phyloP scores from a whole-genome alignment of 2,329 filamentous ascomycete species.

The Neophaeococcomyces mojaviensis region DNA sequence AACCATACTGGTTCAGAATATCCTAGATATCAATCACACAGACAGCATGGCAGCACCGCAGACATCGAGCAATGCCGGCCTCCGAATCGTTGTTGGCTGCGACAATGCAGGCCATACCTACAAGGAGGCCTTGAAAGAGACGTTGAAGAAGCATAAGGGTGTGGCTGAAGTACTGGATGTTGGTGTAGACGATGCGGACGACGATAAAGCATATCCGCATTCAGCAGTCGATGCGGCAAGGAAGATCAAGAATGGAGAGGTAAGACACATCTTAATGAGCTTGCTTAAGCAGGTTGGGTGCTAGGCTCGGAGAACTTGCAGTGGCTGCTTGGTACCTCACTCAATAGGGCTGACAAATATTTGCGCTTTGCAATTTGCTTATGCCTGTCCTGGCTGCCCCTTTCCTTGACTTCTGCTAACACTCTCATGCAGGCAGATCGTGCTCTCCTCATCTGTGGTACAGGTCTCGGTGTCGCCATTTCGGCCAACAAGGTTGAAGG shows the following conservation, averaged over 20 bases:
- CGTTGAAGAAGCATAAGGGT: conserved; percentile 59
- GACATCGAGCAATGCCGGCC: conserved; percentile 10
- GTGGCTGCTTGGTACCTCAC: too few species aligned
- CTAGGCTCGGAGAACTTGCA: too few species aligned
- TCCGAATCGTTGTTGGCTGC: conserved; percentile 57
- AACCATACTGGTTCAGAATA: too few species aligned
- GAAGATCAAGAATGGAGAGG: conserved; percentile 38
- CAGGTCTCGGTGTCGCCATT: conserved; percentile 79
- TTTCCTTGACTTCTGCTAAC: not conserved
- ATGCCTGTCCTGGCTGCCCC: not conserved
- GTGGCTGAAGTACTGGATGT: conserved; percentile 67
- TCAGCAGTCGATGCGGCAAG: conserved; percentile 66
- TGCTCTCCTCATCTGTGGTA: conserved; percentile 76
- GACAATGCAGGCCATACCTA: conserved; percentile 70
- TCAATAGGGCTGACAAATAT: too few species aligned
- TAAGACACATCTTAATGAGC: conserved; percentile 7
- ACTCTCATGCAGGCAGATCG: conserved; percentile 53
- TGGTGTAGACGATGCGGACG: conserved; percentile 56
- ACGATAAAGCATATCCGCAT: conserved; percentile 78
- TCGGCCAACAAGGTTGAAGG: conserved; percentile 82
- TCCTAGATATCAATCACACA: too few species aligned
- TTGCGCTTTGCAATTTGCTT: too few species aligned
- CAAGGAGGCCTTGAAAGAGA: conserved; percentile 68
- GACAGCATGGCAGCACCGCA: too few species aligned
- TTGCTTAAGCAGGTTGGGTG: too few species aligned